Conservation (phyloP, 495 filamentous ascomycete genomes). For the Penicillium bovifimosum region DNA sequence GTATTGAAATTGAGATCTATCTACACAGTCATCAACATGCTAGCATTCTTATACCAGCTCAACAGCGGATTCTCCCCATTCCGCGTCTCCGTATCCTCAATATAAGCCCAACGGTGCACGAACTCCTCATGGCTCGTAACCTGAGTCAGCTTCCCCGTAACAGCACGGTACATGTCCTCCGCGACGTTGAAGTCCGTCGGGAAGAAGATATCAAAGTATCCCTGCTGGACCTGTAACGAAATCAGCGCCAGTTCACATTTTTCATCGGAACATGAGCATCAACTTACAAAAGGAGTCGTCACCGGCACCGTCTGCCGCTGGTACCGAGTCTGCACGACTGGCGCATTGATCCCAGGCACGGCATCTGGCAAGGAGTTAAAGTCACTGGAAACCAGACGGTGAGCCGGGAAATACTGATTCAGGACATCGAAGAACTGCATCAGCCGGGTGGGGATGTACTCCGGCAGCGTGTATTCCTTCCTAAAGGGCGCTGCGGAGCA, state of each 20-base stretch:
- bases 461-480: slow-evolving; percentile 69
- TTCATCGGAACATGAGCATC: too few species aligned
- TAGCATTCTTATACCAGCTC: slow-evolving; percentile 91
- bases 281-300: slow-evolving; percentile 84
- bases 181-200: slow-evolving; percentile 87
- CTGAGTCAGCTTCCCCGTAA: slow-evolving; percentile 84
- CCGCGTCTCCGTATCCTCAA: slow-evolving; percentile 80
- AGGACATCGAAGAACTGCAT: slow-evolving; percentile 97
- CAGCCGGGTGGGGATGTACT: slow-evolving; percentile 89
- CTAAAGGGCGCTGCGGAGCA: slow-evolving; percentile 57
- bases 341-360: slow-evolving; percentile 76
- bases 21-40: slow-evolving; percentile 78
- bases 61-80: slow-evolving; percentile 92
- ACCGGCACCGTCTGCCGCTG: slow-evolving; percentile 82
- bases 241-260: slow-evolving; percentile 9
- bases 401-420: slow-evolving; percentile 76
- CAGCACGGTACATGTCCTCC: slow-evolving; percentile 82
- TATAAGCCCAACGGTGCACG: slow-evolving; percentile 76
- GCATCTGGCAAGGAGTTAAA: slow-evolving; percentile 82
- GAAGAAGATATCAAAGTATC: slow-evolving; percentile 98
- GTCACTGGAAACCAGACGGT: slow-evolving; percentile 83
- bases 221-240: slow-evolving; percentile 76
- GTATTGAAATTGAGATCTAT: neutral
- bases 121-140: slow-evolving; percentile 88
- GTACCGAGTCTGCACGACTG: slow-evolving; percentile 93